phyloP scores from a whole-genome alignment of 192 early-diverging fungal genomes.

The Backusella tuberculispora region DNA sequence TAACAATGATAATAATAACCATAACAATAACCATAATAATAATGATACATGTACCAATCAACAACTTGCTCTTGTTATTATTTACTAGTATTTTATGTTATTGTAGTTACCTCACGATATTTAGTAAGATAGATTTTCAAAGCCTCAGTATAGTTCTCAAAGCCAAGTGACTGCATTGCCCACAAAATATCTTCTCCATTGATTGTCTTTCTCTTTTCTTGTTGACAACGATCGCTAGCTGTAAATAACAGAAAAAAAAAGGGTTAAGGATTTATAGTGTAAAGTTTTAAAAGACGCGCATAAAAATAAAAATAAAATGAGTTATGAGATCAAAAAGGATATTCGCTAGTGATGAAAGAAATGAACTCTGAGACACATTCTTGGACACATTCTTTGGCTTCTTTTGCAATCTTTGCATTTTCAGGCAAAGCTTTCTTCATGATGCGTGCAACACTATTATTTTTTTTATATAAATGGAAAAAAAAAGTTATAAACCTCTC shows the following conservation, averaged over 20 bases:
- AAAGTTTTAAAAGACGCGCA: background rate
- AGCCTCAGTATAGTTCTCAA: conserved; percentile 94
- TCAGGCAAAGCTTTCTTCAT: conserved; percentile 98
- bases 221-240: conserved; percentile 92
- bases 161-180: conserved; percentile 97
- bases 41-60: background rate
- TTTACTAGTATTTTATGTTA: conserved; percentile 21
- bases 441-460: conserved; percentile 82
- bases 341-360: conserved; percentile 96
- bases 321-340: conserved; percentile 45
- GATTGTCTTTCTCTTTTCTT: conserved; percentile 97
- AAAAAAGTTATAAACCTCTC: background rate
- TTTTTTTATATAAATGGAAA: conserved; percentile 33
- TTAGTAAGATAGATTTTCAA: conserved; percentile 88
- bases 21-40: no score
- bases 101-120: conserved; percentile 82
- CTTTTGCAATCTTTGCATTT: conserved; percentile 98
- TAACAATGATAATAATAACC: no score
- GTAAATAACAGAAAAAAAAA: conserved; percentile 26
- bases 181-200: conserved; percentile 98
- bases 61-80: background rate
- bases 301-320: conserved; percentile 14
- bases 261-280: conserved; percentile 25
- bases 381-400: conserved; percentile 95
- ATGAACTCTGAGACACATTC: conserved; percentile 99